Evolutionary conservation across 345 rosid genomes (phyloP).

Genomic region (Populus tremula): DNA sequence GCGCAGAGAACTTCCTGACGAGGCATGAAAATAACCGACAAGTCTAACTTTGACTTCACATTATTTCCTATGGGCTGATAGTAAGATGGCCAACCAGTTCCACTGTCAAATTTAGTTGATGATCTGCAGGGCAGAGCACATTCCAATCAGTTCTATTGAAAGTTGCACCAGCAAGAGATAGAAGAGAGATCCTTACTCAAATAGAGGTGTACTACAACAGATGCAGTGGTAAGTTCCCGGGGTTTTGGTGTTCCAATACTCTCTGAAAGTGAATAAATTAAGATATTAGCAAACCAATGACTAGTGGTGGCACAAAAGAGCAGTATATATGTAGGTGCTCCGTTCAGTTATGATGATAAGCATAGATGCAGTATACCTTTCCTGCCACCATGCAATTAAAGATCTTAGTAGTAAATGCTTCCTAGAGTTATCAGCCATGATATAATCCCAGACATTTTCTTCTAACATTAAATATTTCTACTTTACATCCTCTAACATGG

Average conservation of each 20-base stretch:
- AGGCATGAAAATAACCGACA: constrained; percentile 86
- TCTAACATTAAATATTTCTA: too few species aligned
- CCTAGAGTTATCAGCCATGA: too few species aligned
- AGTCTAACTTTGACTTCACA: constrained; percentile 68
- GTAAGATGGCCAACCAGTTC: constrained; percentile 97
- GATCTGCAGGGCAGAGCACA: constrained; percentile 46
- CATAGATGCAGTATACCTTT: too few species aligned
- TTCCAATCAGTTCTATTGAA: constrained; percentile 1
- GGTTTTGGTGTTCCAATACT: constrained; percentile 79
- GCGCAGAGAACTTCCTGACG: constrained; percentile 75
- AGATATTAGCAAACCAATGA: neutral
- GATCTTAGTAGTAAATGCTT: too few species aligned
- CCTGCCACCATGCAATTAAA: too few species aligned
- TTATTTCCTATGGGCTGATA: constrained; percentile 66
- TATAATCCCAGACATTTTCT: too few species aligned
- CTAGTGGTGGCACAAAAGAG: too few species aligned
- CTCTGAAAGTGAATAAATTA: constrained; percentile 37
- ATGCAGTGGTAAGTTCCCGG: constrained; percentile 80
- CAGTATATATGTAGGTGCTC: too few species aligned
- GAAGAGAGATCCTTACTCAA: constrained; percentile 47
- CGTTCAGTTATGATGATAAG: too few species aligned
- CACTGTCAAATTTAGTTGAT: constrained; percentile 88
- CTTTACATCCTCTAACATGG: too few species aligned
- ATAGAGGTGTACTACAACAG: constrained; percentile 78
- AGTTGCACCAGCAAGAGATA: neutral